Evolutionary conservation across 768 basidiomycete genomes (phyloP), one percentile per base, ranked within the genome.

Genomic region (Suillus paluster): DNA sequence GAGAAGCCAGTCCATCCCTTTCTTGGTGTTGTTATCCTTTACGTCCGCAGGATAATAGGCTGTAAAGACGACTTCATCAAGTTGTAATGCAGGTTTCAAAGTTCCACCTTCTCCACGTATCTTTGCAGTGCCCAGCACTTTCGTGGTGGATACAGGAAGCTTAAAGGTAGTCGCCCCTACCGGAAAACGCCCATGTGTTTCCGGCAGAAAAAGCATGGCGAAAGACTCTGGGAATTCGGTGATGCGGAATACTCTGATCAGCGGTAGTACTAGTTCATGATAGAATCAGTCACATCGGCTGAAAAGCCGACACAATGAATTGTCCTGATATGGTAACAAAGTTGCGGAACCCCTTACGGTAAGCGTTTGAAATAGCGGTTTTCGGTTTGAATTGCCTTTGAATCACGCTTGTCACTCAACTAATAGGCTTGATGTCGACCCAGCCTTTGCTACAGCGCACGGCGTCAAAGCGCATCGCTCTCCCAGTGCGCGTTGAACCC

Each of bases 391-490:
- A 38, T 23, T 5, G 19, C 41, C 25, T 36, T 56, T 17, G 25
- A 55, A 15, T 33, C 23, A 56, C 12, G 12, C 23, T n/a, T n/a
- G 17, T 10, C 59, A 41, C 19, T 14, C 49, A 25, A 23, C 15
- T 30, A 33, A n/a, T n/a, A n/a, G n/a, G 19, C 36, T 41, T 59
- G 39, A 99, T 98, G 97, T 99, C 97, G 19, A 97, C 95, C 49
- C 97, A 99, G 75, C 97, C 97, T 30, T 86, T 99, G 57, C 90
- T 99, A 25, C 97, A 98, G 76, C 89, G 97, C 63, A 97, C 95
- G 10, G 92, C 94, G 1, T 78, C 81, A 19, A 98, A 98, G 80
- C 92, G 97, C 65, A 99, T 99, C 66, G 96, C 97, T 14, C 90
- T 99, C 49, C 97, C 97, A 42, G 87, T 99, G 67, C 87, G 95